Base-by-base conservation (phyloP, 2,329 filamentous ascomycete genomes). In the Botrytis cinerea region DNA sequence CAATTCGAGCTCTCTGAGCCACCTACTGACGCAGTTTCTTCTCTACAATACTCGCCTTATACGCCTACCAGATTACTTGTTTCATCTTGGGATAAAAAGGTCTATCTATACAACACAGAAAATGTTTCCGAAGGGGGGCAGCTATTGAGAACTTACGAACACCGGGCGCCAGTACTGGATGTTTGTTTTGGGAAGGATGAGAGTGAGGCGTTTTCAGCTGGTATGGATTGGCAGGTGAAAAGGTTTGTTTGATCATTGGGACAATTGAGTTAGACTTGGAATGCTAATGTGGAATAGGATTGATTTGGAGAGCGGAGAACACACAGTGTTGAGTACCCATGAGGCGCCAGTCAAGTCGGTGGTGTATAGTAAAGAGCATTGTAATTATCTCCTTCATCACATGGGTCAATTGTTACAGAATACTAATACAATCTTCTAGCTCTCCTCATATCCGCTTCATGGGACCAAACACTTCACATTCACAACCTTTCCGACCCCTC, bases 71-170 rank as follows among this genome's bases (percentile, higher is more conserved):
- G 91, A 78, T 87, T 99, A 54, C 89, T 97, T n/a, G 95, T 95
- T 78, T 92, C 95, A 18, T 97, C 94, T 73, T 99, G 96, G 96
- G 95, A 98, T 84, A 93, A 91, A 83, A 90, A 93, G 81, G 90
- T 97, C 73, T 97, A 98, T 83, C 87, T 95, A 70, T 98, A 98
- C 86, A 93, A 97, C 80, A 88, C 92, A 74, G 84, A 84, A 85
- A 57, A 35, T 60, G 75, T 60, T 46, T 87, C 87, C 35, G 86
- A 87, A 32, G 81, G 80, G 54, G 88, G 87, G 10, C 88, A 87
- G 72, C 86, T 97, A 45, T 80, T 95, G 46, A 88, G 89, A 76
- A 93, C 91, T 76, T 94, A 92, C 80, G 91, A 94, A 82, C 92
- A 96, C 82, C 89, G 91, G 75, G 93, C 93, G 12, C 94, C 96